Evolutionary conservation across 2,329 filamentous ascomycete genomes (phyloP), one percentile per base, ranked within the genome.

Genomic region (Leptographium galeiforme): DNA sequence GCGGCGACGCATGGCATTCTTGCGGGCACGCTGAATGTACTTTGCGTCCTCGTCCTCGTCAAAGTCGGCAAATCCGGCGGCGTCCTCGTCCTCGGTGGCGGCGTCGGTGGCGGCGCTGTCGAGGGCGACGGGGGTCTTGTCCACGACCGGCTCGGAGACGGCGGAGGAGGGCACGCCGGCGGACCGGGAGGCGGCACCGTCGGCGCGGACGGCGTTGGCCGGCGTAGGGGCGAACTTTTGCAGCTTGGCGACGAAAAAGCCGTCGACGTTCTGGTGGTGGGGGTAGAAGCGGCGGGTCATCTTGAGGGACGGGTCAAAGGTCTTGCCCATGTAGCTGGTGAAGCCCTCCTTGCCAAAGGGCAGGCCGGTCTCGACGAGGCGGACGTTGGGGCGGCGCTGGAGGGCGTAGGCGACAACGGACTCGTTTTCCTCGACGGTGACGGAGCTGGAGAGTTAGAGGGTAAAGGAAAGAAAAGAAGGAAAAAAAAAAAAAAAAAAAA

Each of bases 221-320:
- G 87, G 84, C 43, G 86, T 87, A 4, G 88, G 85, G 0, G 82
- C 91, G 16, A 81, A 81, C 77, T 98, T 98, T 70, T 95, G 90
- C 71, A 98, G 86, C 70, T 98, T 98, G 63, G 89, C 88, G 57
- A 98, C 93, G 67, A 89, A 98, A 82, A 98, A 98, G 59, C 93
- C 93, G 67, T 63, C 93, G 38, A 98, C 89, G 71, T 60, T 58
- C 18, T 59, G 57, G 59, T 96, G 95, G 67, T 95, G 89, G 0
- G 89, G 89, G 70, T 94, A 95, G 73, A 89, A 95, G 54, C 90
- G 77, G 59, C 88, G 76, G 16, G 89, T 90, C 66, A 90, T 74
- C 64, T 85, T 87, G 73, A 98, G 81, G 60, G 81, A 86, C 7
- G 85, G 78, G 65, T 95, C 86, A 70, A 98, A 98, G 56, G 80